A percentile compares a stretch with the other conserved stretches of the same genome.
Conservation (phyloP, 768 basidiomycete species). For the Tylopilus sp. region DNA sequence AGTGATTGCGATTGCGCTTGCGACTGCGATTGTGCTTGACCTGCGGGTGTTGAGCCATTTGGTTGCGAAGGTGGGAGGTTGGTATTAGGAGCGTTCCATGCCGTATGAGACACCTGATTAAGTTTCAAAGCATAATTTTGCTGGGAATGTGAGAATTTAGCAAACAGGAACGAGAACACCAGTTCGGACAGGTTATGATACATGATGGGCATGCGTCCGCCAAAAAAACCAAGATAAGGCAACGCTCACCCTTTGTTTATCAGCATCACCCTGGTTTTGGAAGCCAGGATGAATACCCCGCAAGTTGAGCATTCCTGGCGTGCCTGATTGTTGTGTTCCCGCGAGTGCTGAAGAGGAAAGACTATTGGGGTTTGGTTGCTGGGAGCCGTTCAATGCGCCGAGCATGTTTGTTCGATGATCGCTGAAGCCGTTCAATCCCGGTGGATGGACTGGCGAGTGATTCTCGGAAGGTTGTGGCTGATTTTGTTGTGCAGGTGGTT, state of each 20-base stretch:
- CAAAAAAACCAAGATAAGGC: neutral
- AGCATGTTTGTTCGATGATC: conserved; percentile 54
- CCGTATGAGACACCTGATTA: conserved; percentile 57
- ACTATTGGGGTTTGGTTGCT: conserved; percentile 20
- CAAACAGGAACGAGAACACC: neutral
- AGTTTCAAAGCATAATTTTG: conserved; percentile 62
- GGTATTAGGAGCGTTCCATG: conserved; percentile 60
- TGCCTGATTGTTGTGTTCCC: conserved; percentile 46
- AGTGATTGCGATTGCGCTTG: conserved; percentile 24
- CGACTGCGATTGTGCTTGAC: conserved; percentile 23
- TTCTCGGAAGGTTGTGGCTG: conserved; percentile 32
- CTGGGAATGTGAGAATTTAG: conserved; percentile 30
- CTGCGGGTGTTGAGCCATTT: conserved; percentile 22
- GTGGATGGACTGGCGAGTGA: conserved; percentile 51
- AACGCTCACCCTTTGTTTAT: conserved; percentile 63
- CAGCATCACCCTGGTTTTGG: conserved; percentile 57
- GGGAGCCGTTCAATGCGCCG: conserved; percentile 41
- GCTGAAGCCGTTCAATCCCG: conserved; percentile 69
- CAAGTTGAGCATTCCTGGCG: conserved; percentile 68
- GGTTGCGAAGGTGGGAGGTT: conserved; percentile 37
- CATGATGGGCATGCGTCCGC: conserved; percentile 2
- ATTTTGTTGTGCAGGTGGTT: conserved; percentile 30
- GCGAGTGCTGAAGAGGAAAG: conserved; percentile 30
- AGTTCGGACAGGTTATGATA: neutral
- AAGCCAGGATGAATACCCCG: conserved; percentile 41